Evolutionary conservation across 345 rosid genomes (phyloP), one percentile per base, ranked within the genome.

Genomic region (Arabis alpina): DNA sequence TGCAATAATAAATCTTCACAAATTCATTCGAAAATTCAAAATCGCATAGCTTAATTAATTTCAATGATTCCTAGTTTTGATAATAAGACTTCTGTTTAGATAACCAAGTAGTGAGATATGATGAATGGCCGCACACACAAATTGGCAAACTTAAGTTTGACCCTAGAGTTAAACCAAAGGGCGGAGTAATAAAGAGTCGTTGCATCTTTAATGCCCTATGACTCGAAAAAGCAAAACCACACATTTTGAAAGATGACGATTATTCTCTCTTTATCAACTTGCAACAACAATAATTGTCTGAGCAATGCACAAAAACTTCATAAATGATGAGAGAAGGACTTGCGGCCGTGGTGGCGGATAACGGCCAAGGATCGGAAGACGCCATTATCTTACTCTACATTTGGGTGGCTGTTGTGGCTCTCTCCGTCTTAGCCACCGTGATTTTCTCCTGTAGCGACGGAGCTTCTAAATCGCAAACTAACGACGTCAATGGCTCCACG

Each of bases 391-490:
- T 80, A 8, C 10, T 72, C 32, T 63, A 72, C 37, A 28, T 76
- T 9, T 79, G 80, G 80, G 85, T 73, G 15, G 78, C 77, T 10
- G 11, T 82, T 12, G 39, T 84, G 42, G 63, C 77, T 48, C 68
- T 82, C 12, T 79, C 76, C n/a, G 6, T 81, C 48, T 27, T 84
- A 28, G 5, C 70, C 50, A 55, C 69, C 7, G 61, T 79, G 2
- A 60, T 78, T 42, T 77, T 85, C 63, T 65, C 85, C 15, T 87
- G 92, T 42, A 86, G 88, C 23, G 82, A 65, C 12, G 84, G 88
- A 25, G 82, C 82, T 47, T 76, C 89, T 61, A 79, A 80, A 1
- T 5, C 84, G 54, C 71, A 75, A 0, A 58, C 67, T 44, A 56
- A 60, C 10, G 74, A 75, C 7, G 67, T 64, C 28, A 57, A 76